Conservation (phyloP, 1,284 basidiomycete genomes). For the Porphyrellus sp. region DNA sequence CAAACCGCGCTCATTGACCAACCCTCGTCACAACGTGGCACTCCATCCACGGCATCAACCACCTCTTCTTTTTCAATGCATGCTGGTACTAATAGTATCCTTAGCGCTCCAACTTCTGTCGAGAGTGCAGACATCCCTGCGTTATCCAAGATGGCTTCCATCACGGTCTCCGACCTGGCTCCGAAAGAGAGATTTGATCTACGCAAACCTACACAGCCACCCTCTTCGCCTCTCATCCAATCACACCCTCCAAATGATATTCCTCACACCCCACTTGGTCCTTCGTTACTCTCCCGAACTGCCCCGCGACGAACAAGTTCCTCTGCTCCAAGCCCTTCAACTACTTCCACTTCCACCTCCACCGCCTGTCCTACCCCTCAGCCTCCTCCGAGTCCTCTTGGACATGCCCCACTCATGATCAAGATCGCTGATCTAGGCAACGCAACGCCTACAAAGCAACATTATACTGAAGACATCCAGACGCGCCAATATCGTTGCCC, state of each 20-base stretch:
- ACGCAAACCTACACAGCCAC: constrained; percentile 2
- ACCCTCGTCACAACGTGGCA: constrained; percentile 31
- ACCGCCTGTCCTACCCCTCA: constrained; percentile 28
- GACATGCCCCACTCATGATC: constrained; percentile 61
- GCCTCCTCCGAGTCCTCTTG: constrained; percentile 23
- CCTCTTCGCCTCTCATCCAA: constrained; percentile 30
- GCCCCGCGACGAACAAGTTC: constrained; percentile 43
- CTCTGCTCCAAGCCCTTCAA: constrained; percentile 24
- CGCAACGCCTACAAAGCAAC: constrained; percentile 77
- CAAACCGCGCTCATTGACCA: constrained; percentile 24
- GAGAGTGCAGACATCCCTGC: constrained; percentile 43
- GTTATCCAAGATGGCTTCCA: constrained; percentile 41
- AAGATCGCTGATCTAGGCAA: constrained; percentile 93
- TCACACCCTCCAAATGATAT: constrained; percentile 20
- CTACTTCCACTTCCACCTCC: constrained; percentile 25
- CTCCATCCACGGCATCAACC: constrained; percentile 38
- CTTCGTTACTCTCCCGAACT: constrained; percentile 68
- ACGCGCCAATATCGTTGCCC: constrained; percentile 91
- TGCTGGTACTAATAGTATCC: constrained; percentile 36
- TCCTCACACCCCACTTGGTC: constrained; percentile 34
- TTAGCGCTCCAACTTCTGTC: constrained; percentile 57
- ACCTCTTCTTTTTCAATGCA: constrained; percentile 50
- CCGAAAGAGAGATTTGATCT: constrained; percentile 6
- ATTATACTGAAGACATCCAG: constrained; percentile 92
- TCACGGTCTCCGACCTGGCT: constrained; percentile 30